A percentile compares a stretch with the other conserved stretches of the same genome.
Conservation (phyloP, 2,329 filamentous ascomycete genomes). For the Hymenoscyphus occultus region DNA sequence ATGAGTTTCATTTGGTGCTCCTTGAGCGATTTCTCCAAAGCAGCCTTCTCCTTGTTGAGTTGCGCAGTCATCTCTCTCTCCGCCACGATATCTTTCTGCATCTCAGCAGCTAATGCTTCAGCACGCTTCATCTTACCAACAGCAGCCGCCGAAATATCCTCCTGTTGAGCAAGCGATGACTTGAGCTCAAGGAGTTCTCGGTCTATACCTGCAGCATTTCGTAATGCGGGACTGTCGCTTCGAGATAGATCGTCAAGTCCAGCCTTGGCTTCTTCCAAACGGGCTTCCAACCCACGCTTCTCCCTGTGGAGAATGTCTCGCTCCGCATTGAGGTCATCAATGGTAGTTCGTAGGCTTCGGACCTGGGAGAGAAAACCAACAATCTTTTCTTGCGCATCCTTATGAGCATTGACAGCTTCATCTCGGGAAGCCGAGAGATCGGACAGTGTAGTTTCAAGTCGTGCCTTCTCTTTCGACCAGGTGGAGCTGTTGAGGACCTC, state of each 20-base stretch:
- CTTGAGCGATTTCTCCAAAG: constrained; percentile 83
- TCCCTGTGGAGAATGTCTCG: constrained; percentile 82
- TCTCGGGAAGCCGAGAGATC: constrained; percentile 90
- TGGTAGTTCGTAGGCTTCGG: constrained; percentile 73
- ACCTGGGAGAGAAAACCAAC: constrained; percentile 89
- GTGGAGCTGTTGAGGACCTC: constrained; percentile 96
- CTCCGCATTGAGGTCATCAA: constrained; percentile 84
- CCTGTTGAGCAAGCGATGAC: constrained; percentile 82
- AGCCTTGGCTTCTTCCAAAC: constrained; percentile 81
- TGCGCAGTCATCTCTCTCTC: constrained; percentile 80
- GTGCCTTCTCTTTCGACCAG: constrained; percentile 96
- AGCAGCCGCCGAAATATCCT: constrained; percentile 86
- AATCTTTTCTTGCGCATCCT: constrained; percentile 90
- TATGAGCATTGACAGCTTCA: constrained; percentile 88
- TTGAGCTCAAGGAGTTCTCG: constrained; percentile 88
- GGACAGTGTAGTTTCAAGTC: constrained; percentile 83
- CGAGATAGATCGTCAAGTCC: constrained; percentile 84
- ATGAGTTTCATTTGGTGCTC: constrained; percentile 87
- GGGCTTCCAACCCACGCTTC: constrained; percentile 83
- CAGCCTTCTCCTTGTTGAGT: constrained; percentile 85
- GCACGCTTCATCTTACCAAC: constrained; percentile 97
- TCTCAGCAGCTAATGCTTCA: constrained; percentile 80
- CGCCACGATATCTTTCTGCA: constrained; percentile 85
- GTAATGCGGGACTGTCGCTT: constrained; percentile 81
- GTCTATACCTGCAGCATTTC: constrained; percentile 85